Percentiles rank a stretch among this genome's conserved stretches.
These are phyloP conservation scores for Arachis stenosperma DNA, from an alignment of 306 rosid species.

Conservation along the genomic window DNA sequence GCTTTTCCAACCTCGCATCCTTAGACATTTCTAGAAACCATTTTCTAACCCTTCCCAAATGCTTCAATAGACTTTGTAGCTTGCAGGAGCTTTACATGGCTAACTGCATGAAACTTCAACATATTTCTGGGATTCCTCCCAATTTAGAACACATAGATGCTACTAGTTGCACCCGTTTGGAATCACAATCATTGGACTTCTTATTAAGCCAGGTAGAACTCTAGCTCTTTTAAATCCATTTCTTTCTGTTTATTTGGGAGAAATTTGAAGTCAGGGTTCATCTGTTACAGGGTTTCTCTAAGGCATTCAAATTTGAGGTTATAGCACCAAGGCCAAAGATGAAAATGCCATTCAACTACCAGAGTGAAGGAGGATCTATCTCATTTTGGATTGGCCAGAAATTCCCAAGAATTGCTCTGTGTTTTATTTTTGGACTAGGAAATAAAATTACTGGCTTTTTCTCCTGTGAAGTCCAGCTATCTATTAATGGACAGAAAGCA, in stretches of 20 bases:
- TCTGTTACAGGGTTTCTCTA: slow-evolving; percentile 30
- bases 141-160: slow-evolving; percentile 38
- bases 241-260: slow-evolving; percentile 15
- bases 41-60: slow-evolving; percentile 36
- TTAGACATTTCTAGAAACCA: slow-evolving; percentile 40
- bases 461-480: slow-evolving; percentile 24
- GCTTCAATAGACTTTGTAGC: slow-evolving; percentile 32
- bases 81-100: slow-evolving; percentile 39
- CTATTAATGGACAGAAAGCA: slow-evolving; percentile 39
- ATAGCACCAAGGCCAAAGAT: slow-evolving; percentile 31
- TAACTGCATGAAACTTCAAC: slow-evolving; percentile 38
- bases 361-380: slow-evolving; percentile 30
- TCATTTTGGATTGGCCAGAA: slow-evolving; percentile 41
- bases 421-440: slow-evolving; percentile 38
- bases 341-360: slow-evolving; percentile 24
- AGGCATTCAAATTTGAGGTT: slow-evolving; percentile 30
- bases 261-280: background rate
- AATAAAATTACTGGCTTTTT: slow-evolving; percentile 27
- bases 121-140: slow-evolving; percentile 40
- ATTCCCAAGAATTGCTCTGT: slow-evolving; percentile 35
- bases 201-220: slow-evolving; percentile 40
- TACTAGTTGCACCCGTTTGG: slow-evolving; percentile 35
- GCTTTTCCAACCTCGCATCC: slow-evolving; percentile 11
- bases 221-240: background rate
- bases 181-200: slow-evolving; percentile 30